A percentile compares a stretch with the other conserved stretches of the same genome.
These are phyloP conservation scores for Rosa hybrid DNA, from an alignment of 331 rosid species.

Conservation along the genomic window DNA sequence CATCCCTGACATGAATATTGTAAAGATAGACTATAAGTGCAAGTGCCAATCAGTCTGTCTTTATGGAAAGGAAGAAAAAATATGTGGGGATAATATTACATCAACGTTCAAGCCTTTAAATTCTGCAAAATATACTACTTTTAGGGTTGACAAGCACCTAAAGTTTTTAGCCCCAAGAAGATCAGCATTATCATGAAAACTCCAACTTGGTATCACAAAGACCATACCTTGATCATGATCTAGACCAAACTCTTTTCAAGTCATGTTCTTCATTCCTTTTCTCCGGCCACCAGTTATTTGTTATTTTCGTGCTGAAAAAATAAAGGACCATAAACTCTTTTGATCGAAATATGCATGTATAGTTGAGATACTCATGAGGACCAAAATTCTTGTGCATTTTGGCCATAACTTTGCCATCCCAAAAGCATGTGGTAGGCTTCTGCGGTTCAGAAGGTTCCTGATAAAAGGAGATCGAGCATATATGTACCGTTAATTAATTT, in stretches of 20 bases:
- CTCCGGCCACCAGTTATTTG: constrained; percentile 18
- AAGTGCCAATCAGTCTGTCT: background rate
- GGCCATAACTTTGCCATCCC: constrained; percentile 25
- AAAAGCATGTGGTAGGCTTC: constrained; percentile 23
- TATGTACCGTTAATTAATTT: background rate
- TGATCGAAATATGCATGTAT: constrained; percentile 12
- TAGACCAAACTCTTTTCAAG: background rate
- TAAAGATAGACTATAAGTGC: constrained; percentile 2
- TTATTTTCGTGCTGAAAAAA: constrained; percentile 21
- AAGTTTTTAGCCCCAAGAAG: background rate
- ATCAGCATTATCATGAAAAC: background rate
- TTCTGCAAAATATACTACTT: background rate
- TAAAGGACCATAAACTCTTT: constrained; percentile 13
- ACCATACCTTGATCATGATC: constrained; percentile 10
- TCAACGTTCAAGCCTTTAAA: background rate
- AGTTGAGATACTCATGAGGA: constrained; percentile 38
- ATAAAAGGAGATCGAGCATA: background rate
- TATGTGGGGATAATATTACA: background rate
- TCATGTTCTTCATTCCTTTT: background rate
- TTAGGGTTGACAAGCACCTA: background rate
- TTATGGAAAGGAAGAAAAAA: background rate
- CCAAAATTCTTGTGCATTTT: constrained; percentile 28
- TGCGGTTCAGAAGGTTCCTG: constrained; percentile 34
- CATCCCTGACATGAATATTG: background rate
- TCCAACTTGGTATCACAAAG: background rate